Base-by-base conservation (phyloP, 106 monocot genomes). In the Amphibolis antarctica region DNA sequence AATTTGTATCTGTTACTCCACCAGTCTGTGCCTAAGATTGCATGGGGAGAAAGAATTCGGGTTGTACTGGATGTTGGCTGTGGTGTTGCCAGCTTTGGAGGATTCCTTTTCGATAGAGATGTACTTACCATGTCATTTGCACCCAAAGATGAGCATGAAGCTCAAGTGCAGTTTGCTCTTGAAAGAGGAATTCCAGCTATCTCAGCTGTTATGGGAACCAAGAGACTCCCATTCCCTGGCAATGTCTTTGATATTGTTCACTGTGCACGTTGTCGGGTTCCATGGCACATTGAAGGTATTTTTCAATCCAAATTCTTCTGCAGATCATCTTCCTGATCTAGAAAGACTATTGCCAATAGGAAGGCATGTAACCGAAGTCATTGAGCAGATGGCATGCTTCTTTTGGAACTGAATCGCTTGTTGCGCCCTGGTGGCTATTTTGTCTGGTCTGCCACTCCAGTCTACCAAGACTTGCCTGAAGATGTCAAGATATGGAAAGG, bases 61-160 rank as follows among this genome's bases (percentile, higher is more conserved):
- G 83, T 81, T 0, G 76, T 88, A 53, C 62, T 93, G 43, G 93
- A 93, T 79, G 93, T 93, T 64, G 93, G 93, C 1, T 93, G 93
- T 70, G 93, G 93, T 52, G 93, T 93, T 22, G 93, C 88, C 55
- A 88, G 88, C 68, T 93, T 93, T 62, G 92, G 92, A 53, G 92
- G 88, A 3, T 93, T 67, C 61, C 82, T 93, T 54, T 93, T 93
- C 74, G 88, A 93, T 0, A 77, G 85, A 69, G 85, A 83, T 65
- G 82, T 81, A 23, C 80, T 93, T 47, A 74, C 93, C 19, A 88
- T 93, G 93, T 93, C 93, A 18, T 81, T 93, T 66, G 92, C 92
- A 29, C 92, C 92, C 28, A 93, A 93, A 72, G 92, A 93, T 67
- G 92, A 93, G 74, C 92, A 93, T 68, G 92, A 93, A 74, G 92